Evolutionary conservation across 352 stramenopile genomes (phyloP).

Genomic region (Phytophthora megakarya): DNA sequence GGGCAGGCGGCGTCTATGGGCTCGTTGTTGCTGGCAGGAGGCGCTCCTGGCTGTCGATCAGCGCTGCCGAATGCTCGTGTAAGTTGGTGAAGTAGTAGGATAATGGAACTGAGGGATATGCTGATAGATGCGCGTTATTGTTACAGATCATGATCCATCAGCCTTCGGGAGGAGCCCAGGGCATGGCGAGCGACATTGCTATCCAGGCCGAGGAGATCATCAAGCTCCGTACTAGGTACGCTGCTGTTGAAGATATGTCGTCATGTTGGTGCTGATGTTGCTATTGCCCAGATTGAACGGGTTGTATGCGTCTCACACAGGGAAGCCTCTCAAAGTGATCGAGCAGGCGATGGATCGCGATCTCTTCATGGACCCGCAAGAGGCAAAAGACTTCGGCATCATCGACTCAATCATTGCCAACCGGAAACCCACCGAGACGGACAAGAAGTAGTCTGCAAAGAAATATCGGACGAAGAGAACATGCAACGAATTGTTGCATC

Average conservation of each 20-base stretch:
- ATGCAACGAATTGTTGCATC: constrained; percentile 1
- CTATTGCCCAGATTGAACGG: constrained; percentile 64
- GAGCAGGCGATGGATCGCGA: constrained; percentile 89
- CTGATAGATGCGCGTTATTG: constrained; percentile 13
- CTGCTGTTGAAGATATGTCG: not conserved
- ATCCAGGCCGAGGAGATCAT: constrained; percentile 99
- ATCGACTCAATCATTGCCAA: constrained; percentile 84
- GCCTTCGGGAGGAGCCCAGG: constrained; percentile 94
- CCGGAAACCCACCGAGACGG: constrained; percentile 43
- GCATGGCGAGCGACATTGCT: constrained; percentile 98
- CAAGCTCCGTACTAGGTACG: constrained; percentile 78
- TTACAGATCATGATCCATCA: constrained; percentile 98
- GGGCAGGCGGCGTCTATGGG: constrained; percentile 97
- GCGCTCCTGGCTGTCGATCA: constrained; percentile 86
- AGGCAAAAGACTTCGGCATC: constrained; percentile 81
- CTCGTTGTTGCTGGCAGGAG: constrained; percentile 94
- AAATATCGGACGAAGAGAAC: constrained; percentile 11
- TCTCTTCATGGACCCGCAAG: constrained; percentile 82
- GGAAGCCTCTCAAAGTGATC: constrained; percentile 75
- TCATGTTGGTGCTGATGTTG: constrained; percentile 7
- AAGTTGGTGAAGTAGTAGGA: constrained; percentile 5
- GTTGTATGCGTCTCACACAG: constrained; percentile 74
- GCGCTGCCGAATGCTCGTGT: constrained; percentile 95
- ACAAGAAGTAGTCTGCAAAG: constrained; percentile 5
- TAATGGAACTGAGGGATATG: not conserved